A percentile compares a stretch with the other conserved stretches of the same genome.
phyloP scores from a whole-genome alignment of 257 asterid species.

The Striga asiatica region DNA sequence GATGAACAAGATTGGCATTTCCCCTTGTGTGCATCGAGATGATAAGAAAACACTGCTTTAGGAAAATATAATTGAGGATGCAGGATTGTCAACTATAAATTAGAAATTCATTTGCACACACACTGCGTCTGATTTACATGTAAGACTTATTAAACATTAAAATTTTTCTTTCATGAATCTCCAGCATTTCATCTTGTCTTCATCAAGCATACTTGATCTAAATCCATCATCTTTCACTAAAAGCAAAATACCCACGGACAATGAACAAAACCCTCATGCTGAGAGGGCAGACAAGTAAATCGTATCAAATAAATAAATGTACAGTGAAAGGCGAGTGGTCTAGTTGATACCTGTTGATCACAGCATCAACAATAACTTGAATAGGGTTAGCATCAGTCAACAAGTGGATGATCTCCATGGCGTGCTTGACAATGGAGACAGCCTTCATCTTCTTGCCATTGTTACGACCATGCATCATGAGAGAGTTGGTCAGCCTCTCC shows the following conservation, averaged over 20 bases:
- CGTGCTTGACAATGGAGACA: constrained; percentile 74
- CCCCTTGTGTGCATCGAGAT: no score
- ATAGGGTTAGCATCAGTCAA: constrained; percentile 74
- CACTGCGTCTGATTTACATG: no score
- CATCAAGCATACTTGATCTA: no score
- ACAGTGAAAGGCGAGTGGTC: background rate
- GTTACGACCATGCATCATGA: constrained; percentile 92
- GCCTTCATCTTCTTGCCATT: constrained; percentile 87
- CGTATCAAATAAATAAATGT: background rate
- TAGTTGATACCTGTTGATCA: constrained; percentile 51
- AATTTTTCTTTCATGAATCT: no score
- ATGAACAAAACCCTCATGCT: background rate
- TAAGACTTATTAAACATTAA: no score
- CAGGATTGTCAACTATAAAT: no score
- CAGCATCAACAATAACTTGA: constrained; percentile 78
- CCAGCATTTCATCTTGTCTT: no score
- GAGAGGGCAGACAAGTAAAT: background rate
- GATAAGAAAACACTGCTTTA: no score
- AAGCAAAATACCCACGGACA: no score
- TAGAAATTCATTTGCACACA: no score
- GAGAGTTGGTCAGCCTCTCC: constrained; percentile 71
- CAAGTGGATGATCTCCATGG: constrained; percentile 81
- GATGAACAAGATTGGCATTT: background rate
- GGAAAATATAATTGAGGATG: no score
- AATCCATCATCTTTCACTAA: no score